A percentile compares a stretch with the other conserved stretches of the same genome.
These are phyloP conservation scores for Kazachstania viticola DNA, from an alignment of 805 yeast species.

Conservation along the genomic window DNA sequence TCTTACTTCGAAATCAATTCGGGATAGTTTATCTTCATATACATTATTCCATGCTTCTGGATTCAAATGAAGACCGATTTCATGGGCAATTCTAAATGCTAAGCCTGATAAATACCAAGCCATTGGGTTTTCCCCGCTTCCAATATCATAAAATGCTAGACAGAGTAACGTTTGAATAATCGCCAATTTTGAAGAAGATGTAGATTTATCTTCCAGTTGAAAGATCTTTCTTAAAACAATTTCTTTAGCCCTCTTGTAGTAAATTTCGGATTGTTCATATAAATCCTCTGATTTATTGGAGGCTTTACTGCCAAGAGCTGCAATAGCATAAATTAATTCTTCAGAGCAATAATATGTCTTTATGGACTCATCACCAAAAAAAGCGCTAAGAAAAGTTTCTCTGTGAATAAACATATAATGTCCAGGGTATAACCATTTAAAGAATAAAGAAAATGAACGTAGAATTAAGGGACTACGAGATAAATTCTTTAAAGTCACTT, in stretches of 20 bases:
- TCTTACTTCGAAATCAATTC: conserved; percentile 40
- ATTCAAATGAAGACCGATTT: conserved; percentile 45
- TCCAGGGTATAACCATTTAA: conserved; percentile 52
- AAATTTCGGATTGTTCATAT: conserved; percentile 29
- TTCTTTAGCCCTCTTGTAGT: conserved; percentile 35
- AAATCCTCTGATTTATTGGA: conserved; percentile 24
- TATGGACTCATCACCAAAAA: conserved; percentile 31
- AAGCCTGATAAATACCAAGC: conserved; percentile 52
- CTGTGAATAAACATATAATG: conserved; percentile 46
- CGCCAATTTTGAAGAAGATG: conserved; percentile 35
- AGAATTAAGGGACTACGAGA: conserved; percentile 17
- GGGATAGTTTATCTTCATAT: conserved; percentile 29
- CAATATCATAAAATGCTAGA: conserved; percentile 46
- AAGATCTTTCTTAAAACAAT: conserved; percentile 31
- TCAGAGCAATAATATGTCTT: conserved; percentile 38
- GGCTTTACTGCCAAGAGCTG: conserved; percentile 44
- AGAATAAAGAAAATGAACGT: conserved; percentile 26
- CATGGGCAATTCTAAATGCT: conserved; percentile 50
- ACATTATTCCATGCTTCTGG: conserved; percentile 42
- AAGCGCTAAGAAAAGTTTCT: conserved; percentile 46
- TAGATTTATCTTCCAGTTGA: conserved; percentile 17
- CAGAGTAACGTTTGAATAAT: conserved; percentile 42
- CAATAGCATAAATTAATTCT: conserved; percentile 39
- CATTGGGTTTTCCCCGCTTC: conserved; percentile 41
- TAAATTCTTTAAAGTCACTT: conserved; percentile 11